Percentiles rank a stretch among this genome's conserved stretches.
phyloP scores from a whole-genome alignment of 2,329 filamentous ascomycete genomes.

The Alternaria rosae region DNA sequence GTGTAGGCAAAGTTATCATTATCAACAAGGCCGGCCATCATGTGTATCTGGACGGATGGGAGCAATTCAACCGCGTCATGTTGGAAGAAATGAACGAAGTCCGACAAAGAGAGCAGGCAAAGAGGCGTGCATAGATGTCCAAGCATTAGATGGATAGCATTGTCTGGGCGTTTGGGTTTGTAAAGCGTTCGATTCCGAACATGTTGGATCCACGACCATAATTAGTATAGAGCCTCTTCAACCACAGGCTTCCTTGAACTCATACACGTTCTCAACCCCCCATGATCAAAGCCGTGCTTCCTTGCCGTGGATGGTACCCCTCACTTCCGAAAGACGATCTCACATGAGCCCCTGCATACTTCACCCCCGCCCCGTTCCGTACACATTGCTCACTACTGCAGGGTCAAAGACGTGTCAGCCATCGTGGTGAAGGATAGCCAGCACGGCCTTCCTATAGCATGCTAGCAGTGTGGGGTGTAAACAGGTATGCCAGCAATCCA shows the following conservation, averaged over 20 bases:
- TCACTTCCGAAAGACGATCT: conserved; percentile 7
- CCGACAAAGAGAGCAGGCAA: conserved; percentile 47
- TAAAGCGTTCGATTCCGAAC: not conserved
- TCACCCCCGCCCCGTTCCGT: conserved; percentile 13
- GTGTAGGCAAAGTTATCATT: conserved; percentile 81
- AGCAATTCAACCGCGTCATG: conserved; percentile 74
- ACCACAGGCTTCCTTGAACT: not conserved
- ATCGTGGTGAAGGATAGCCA: not conserved
- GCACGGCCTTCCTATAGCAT: conserved; percentile 5
- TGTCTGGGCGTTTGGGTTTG: conserved; percentile 2
- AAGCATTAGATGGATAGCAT: conserved; percentile 4
- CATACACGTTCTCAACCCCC: not conserved
- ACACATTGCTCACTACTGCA: conserved; percentile 7
- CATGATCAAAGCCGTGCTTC: not conserved
- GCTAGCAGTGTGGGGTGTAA: conserved; percentile 18
- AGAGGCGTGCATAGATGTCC: conserved; percentile 4
- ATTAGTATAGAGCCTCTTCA: conserved; percentile 1
- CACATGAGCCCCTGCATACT: conserved; percentile 16
- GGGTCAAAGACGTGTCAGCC: conserved; percentile 13
- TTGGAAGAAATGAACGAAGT: conserved; percentile 72
- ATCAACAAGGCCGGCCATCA: conserved; percentile 77
- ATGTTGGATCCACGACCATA: not conserved
- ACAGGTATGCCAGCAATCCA: conserved; percentile 19
- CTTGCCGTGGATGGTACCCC: conserved; percentile 1
- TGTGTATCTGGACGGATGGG: conserved; percentile 73